phyloP scores from a whole-genome alignment of 306 rosid species.

The Begonia loranthoides region DNA sequence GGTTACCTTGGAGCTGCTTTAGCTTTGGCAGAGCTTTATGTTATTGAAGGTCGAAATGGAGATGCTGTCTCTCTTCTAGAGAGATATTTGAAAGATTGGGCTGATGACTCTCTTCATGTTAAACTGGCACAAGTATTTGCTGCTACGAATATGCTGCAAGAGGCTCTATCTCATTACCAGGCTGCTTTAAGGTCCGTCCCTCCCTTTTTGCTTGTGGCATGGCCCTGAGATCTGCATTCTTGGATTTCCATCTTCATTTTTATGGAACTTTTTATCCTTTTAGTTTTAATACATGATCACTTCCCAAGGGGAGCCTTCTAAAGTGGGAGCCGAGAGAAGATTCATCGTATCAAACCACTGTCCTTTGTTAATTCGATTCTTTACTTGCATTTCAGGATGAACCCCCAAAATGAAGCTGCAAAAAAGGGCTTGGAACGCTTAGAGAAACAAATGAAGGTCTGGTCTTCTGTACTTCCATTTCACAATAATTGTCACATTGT shows the following conservation, averaged over 20 bases:
- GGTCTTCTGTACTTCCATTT: constrained; percentile 5
- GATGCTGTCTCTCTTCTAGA: constrained; percentile 90
- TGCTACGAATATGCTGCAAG: constrained; percentile 88
- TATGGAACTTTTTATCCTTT: too few species aligned
- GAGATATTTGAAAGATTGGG: constrained; percentile 97
- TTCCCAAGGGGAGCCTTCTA: too few species aligned
- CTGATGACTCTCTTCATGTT: constrained; percentile 97
- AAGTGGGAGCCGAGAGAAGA: not conserved
- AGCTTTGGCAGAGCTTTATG: constrained; percentile 98
- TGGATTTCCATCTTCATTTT: too few species aligned
- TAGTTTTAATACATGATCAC: too few species aligned
- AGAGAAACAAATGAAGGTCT: constrained; percentile 97
- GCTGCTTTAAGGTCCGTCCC: constrained; percentile 69
- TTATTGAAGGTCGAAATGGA: constrained; percentile 84
- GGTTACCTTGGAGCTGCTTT: constrained; percentile 98
- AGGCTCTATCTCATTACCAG: constrained; percentile 90
- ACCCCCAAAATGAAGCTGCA: constrained; percentile 90
- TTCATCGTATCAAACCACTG: not conserved
- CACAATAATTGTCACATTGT: not conserved
- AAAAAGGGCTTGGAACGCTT: constrained; percentile 87
- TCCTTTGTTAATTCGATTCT: constrained; percentile 5
- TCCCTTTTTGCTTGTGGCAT: not conserved
- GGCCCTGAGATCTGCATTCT: not conserved
- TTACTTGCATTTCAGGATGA: constrained; percentile 52
- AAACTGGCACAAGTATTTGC: constrained; percentile 96